phyloP scores from a whole-genome alignment of 2,329 filamentous ascomycete genomes.

The Fusarium veterinarium region DNA sequence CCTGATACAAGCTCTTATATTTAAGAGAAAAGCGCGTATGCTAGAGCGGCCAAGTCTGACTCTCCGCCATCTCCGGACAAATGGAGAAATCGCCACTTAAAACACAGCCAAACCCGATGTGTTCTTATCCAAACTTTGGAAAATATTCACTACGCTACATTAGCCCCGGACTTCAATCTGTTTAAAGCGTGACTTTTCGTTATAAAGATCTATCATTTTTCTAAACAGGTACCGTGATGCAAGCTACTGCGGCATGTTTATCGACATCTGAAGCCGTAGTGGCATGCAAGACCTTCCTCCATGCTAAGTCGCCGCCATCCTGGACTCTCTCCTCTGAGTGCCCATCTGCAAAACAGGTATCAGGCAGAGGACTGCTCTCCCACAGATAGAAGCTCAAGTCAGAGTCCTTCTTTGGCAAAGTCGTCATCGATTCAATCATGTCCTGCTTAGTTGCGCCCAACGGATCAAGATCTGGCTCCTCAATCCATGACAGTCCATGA shows the following conservation, averaged over 20 bases:
- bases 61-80: too few relatives aligned
- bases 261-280: rapidly evolving
- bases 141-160: neutral
- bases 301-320: rapidly evolving
- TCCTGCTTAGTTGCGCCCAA: neutral
- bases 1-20: too few relatives aligned
- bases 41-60: neutral
- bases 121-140: too few relatives aligned
- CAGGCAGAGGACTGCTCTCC: neutral
- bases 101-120: too few relatives aligned
- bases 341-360: rapidly evolving
- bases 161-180: rapidly evolving
- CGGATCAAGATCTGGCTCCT: neutral
- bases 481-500: neutral
- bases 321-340: rapidly evolving
- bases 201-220: rapidly evolving
- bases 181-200: rapidly evolving
- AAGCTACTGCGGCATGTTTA: rapidly evolving
- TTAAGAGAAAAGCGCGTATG: too few relatives aligned
- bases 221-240: neutral
- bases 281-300: rapidly evolving
- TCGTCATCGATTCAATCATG: neutral
- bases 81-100: too few relatives aligned
- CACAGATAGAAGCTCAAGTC: conserved; percentile 1
- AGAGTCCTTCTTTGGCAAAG: neutral